These are phyloP conservation scores for Excoecaria agallocha DNA, from an alignment of 345 rosid species.

Conservation along the genomic window DNA sequence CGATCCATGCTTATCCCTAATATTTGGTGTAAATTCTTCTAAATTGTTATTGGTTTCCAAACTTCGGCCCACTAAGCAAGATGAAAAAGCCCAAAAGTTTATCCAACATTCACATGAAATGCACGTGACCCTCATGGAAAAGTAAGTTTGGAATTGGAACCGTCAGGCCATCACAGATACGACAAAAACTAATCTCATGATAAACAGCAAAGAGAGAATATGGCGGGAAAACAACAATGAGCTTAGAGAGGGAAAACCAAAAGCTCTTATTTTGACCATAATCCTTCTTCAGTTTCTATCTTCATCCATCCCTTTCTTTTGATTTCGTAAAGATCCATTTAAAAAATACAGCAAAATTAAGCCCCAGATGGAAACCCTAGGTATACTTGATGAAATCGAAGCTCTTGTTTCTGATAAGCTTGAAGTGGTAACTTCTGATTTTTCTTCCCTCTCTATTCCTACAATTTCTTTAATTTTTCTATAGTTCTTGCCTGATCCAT, in stretches of 20 bases:
- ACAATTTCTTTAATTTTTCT: not conserved
- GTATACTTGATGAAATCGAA: constrained; percentile 59
- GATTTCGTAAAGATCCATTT: not conserved
- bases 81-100: too few relatives aligned
- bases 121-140: not conserved
- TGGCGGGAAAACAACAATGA: not conserved
- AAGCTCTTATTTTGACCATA: not conserved
- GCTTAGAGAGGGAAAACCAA: not conserved
- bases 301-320: not conserved
- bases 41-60: too few relatives aligned
- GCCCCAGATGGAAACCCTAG: constrained; percentile 61
- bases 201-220: not conserved
- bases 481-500: not conserved
- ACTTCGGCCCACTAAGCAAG: too few relatives aligned
- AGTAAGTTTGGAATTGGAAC: too few relatives aligned
- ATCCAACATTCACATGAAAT: not conserved
- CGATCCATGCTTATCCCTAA: too few relatives aligned
- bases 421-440: constrained; percentile 55
- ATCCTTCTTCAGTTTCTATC: not conserved
- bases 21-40: too few relatives aligned
- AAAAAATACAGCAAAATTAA: not conserved
- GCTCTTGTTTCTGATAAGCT: constrained; percentile 73
- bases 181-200: not conserved
- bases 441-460: not conserved
- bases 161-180: not conserved